Base-by-base conservation (phyloP, 805 yeast species). In the Millerago galiae region DNA sequence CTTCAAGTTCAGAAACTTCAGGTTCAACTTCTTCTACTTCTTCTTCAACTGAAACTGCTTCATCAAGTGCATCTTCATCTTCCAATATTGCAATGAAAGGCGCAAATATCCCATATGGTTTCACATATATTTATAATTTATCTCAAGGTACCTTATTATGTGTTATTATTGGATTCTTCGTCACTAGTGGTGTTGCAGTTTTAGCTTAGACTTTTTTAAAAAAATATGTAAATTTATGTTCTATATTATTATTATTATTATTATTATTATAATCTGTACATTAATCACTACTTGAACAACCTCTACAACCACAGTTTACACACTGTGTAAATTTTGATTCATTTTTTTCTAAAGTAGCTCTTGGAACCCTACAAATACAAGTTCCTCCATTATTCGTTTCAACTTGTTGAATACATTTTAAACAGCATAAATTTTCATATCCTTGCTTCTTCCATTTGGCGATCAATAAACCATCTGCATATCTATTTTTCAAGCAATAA, bases 391-490 rank as follows among this genome's bases (percentile, higher is more conserved):
- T 83, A 51, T 75, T 75, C 35, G 72, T 79, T 47, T 83, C 88
- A 31, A 61, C 61, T 24, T 70, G 70, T 53, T 76, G 77, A 28
- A 89, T 86, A 58, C 97, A 89, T 48, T 74, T 71, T 45, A 89
- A 60, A 58, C 97, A 89, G 56, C 97, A 89, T 37, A 89, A 64
- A 43, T 81, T 75, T 56, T 89, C 96, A 59, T 89, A 89, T 9
- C 96, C 96, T 55, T 76, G 80, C 55, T 81, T 81, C 61, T 77
- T 79, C 90, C 90, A 83, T 67, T 82, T 89, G 17, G 95, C 91
- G 26, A 89, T 85, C 43, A 89, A 63, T 35, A 77, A 72, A 6
- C 68, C 75, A 56, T 89, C 91, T 2, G 76, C 84, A 48, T 77
- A 75, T 45, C 76, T 74, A 51, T 84, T 79, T 52, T 74, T 74